Conservation (phyloP, 768 basidiomycete species). For the Tylopilus felleus region DNA sequence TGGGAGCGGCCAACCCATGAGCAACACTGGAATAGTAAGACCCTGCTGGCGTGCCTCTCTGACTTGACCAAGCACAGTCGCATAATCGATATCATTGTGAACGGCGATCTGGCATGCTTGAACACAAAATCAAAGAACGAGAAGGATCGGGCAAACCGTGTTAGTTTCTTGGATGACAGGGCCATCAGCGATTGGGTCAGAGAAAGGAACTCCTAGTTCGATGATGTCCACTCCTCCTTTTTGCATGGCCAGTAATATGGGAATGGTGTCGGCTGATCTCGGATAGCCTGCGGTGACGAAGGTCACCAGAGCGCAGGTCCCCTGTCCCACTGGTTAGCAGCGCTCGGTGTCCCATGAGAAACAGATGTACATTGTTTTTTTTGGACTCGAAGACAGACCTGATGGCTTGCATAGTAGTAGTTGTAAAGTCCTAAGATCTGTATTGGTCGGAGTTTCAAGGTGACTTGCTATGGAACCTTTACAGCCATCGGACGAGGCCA, state of each 20-base stretch:
- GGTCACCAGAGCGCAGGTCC: conserved; percentile 65
- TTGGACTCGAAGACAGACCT: conserved; percentile 26
- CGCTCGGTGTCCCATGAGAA: background rate
- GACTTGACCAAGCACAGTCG: conserved; percentile 68
- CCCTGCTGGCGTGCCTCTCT: conserved; percentile 79
- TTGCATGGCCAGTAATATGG: conserved; percentile 88
- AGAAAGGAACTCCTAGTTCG: conserved; percentile 77
- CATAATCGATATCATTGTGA: conserved; percentile 74
- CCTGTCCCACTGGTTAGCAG: conserved; percentile 15
- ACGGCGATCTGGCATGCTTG: conserved; percentile 67
- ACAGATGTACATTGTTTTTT: conserved; percentile 15
- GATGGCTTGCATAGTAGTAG: conserved; percentile 29
- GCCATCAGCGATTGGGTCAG: conserved; percentile 95
- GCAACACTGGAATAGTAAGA: conserved; percentile 75
- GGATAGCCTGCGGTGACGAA: conserved; percentile 97
- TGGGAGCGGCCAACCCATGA: conserved; percentile 23
- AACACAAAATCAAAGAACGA: background rate
- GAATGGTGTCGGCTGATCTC: conserved; percentile 71
- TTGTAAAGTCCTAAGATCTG: background rate
- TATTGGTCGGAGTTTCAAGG: conserved; percentile 5
- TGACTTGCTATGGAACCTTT: conserved; percentile 43
- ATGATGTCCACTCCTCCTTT: conserved; percentile 92
- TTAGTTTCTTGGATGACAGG: conserved; percentile 91
- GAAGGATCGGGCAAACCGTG: conserved; percentile 43
- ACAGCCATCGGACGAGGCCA: conserved; percentile 60